Evolutionary conservation across 2,329 filamentous ascomycete genomes (phyloP), one percentile per base, ranked within the genome.

Genomic region (Aureobasidium leucospermi): DNA sequence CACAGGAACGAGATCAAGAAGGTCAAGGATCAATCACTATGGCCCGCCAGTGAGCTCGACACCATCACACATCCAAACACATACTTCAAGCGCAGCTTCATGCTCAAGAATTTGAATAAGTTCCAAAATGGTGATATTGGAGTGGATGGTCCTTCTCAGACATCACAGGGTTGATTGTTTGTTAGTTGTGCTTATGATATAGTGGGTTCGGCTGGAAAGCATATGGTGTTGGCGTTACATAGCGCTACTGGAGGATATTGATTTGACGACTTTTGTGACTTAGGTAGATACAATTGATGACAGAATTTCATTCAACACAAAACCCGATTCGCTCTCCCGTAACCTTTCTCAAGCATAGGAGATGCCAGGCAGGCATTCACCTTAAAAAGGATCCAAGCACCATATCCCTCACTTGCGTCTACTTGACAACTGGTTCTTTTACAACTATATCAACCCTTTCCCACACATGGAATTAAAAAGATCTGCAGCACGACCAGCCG

Each of bases 31-130:
- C 73, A 79, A 49, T 72, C 70, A 5, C 69, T 70, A 0, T 79
- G 76, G 78, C 71, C 71, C 11, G 72, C 86, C 6, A 84, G 85
- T 15, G 89, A 96, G 71, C 79, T 96, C 43, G 93, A 97, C 74
- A 97, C 93, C 0, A 96, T 99, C 70, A 86, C 96, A 23, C 94
- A 99, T 74, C 94, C 94, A 10, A 99, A 99, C 72, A 92, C 93
- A 65, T 99, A 96, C 75, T 99, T 97, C 75, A 96, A 96, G 80
- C 82, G 93, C 59, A 96, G 91, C 71, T 97, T 90, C 73, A 69
- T 95, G 66, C 76, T 99, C 62, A 96, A 91, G 78, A 89, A 94
- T 70, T 73, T 95, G 29, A 85, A 78, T 1, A 74, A 76, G 63
- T 73, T 71, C n/a, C 64, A 69, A 56, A 69, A 59, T 57, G 71